Evolutionary conservation across 176 grass and related monocot genomes (phyloP), one percentile per base, ranked within the genome.

Genomic region (Rhipidocladum racemiflorum): DNA sequence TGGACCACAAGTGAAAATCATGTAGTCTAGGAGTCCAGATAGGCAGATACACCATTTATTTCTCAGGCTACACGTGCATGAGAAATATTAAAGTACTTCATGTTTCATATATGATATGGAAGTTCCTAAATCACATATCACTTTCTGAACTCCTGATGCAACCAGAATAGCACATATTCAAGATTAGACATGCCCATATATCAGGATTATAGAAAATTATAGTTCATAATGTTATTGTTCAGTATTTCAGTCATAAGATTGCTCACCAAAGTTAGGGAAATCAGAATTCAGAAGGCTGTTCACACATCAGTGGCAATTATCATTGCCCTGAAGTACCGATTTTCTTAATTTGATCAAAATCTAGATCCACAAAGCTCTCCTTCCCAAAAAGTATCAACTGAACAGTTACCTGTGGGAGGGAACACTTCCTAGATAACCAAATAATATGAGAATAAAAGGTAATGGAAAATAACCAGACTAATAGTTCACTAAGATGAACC

Each of bases 331-430:
- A 75, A 83, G 82, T 68, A 70, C 76, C 43, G 2, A 89, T 67
- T 42, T 36, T 56, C 84, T 93, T 91, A 77, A 95, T 90, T 91
- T 95, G 87, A 71, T 93, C 90, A 84, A 99, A 86, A 85, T 91
- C 91, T 49, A 99, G 49, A 87, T 99, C 92, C 34, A 95, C 82
- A 83, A 85, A 87, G 80, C 68, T 99, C 87, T 95, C 90, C 84
- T 91, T 95, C 15, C 96, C 96, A 88, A 99, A 95, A 75, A 99
- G 75, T 68, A 64, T 18, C 55, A 95, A 63, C 28, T 87, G 84
- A 36, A 87, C 87, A 73, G 90, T 91, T 29, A 85, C 92, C 96
- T 99, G 87, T 74, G 61, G 74, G 68, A 73, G 74, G 18, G 67
- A 34, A 68, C 20, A 42, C 59, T 82, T 83, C 24, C 65, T 79